Evolutionary conservation across 1,139 yeast species (phyloP).

Genomic region (Chernovozyma sophiae-reginae): DNA sequence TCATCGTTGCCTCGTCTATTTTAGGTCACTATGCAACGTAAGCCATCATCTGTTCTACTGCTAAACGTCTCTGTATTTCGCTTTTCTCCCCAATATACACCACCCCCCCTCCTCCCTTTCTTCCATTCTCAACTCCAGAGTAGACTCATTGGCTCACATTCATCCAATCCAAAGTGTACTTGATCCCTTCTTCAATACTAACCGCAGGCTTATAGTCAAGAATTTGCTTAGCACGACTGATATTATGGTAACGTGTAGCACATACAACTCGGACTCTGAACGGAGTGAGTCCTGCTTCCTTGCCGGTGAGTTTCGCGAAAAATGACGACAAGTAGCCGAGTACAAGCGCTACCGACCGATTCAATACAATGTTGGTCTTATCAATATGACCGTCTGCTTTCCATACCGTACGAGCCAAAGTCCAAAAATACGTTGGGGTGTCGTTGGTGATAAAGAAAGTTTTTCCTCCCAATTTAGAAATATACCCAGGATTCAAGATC

Average conservation of each 20-base stretch:
- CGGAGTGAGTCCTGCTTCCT: conserved; percentile 94
- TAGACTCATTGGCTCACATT: too few relatives aligned
- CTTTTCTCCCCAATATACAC: too few relatives aligned
- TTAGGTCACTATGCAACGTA: too few relatives aligned
- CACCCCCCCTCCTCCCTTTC: too few relatives aligned
- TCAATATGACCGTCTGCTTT: conserved; percentile 89
- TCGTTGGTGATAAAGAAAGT: conserved; percentile 90
- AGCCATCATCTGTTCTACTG: too few relatives aligned
- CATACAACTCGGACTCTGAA: conserved; percentile 91
- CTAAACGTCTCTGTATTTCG: too few relatives aligned
- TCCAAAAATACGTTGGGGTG: conserved; percentile 95
- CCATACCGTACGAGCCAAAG: conserved; percentile 95
- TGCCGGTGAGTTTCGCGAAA: conserved; percentile 63
- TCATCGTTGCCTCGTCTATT: too few relatives aligned
- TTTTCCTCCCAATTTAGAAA: conserved; percentile 66
- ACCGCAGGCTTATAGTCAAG: conserved; percentile 83
- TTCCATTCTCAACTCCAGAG: too few relatives aligned
- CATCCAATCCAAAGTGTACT: conserved; percentile 82
- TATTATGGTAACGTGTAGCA: conserved; percentile 94
- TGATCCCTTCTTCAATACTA: conserved; percentile 77
- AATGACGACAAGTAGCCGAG: conserved; percentile 79
- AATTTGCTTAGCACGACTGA: conserved; percentile 73
- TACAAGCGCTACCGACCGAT: conserved; percentile 67
- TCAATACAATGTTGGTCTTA: conserved; percentile 62
- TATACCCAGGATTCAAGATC: conserved; percentile 44